These are phyloP conservation scores for Debaryomyces tyrocola DNA, from an alignment of 805 yeast genomes.

Conservation along the genomic window DNA sequence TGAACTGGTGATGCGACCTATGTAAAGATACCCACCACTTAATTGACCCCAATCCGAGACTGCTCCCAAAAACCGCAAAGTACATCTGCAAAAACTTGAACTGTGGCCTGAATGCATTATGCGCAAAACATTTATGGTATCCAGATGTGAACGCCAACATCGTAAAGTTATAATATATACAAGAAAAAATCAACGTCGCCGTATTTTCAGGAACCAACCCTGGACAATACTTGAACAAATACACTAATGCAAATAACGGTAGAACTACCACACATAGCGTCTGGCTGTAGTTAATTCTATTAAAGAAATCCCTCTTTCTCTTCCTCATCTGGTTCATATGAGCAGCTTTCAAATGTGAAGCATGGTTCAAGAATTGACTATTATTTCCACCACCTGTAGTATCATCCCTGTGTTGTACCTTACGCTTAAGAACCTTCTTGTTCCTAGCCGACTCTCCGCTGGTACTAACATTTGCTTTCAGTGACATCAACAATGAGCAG, in stretches of 20 bases:
- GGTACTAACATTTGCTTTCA: no score
- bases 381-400: slow-evolving; percentile 6
- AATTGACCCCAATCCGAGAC: slow-evolving; percentile 74
- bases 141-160: slow-evolving; percentile 42
- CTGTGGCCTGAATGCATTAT: slow-evolving; percentile 33
- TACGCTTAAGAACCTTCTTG: slow-evolving; percentile 22
- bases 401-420: slow-evolving; percentile 8
- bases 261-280: slow-evolving; percentile 33
- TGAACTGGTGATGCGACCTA: slow-evolving; percentile 85
- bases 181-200: slow-evolving; percentile 27
- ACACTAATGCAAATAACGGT: slow-evolving; percentile 30
- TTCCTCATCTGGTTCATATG: slow-evolving; percentile 35
- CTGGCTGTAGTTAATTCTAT: slow-evolving; percentile 36
- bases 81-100: slow-evolving; percentile 40
- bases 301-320: slow-evolving; percentile 34
- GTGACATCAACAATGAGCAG: no score
- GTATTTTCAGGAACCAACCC: slow-evolving; percentile 26
- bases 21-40: slow-evolving; percentile 82
- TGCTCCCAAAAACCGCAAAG: slow-evolving; percentile 63
- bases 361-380: slow-evolving; percentile 19
- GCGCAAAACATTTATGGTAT: slow-evolving; percentile 44
- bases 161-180: slow-evolving; percentile 35
- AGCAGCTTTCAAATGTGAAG: slow-evolving; percentile 24
- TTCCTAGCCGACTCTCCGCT: background rate
- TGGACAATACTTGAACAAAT: slow-evolving; percentile 30